These are phyloP conservation scores for Lentinula raphanica DNA, from an alignment of 768 basidiomycete genomes.

Conservation along the genomic window DNA sequence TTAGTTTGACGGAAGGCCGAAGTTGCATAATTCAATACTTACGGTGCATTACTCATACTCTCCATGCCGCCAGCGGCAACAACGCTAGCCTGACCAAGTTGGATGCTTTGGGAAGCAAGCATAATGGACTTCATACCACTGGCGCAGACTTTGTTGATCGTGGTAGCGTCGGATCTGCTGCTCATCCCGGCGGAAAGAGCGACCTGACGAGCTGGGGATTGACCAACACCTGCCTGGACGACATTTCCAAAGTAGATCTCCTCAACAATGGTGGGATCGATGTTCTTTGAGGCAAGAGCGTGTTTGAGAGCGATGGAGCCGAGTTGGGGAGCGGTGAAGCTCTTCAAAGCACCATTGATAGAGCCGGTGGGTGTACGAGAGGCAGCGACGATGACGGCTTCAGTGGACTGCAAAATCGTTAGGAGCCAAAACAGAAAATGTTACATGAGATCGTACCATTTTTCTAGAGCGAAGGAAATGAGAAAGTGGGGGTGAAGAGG, in stretches of 20 bases:
- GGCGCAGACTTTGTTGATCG: constrained; percentile 99
- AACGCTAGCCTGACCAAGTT: constrained; percentile 77
- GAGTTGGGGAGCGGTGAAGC: constrained; percentile 86
- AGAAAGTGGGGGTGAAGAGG: constrained; percentile 29
- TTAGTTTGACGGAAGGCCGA: constrained; percentile 3
- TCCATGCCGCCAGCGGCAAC: constrained; percentile 98
- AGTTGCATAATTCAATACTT: constrained; percentile 29
- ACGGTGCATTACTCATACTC: constrained; percentile 99
- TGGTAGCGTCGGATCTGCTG: constrained; percentile 88
- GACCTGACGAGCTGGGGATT: constrained; percentile 97
- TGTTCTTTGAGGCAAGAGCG: constrained; percentile 73
- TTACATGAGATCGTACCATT: constrained; percentile 38
- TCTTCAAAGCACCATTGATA: constrained; percentile 84
- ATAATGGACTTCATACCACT: constrained; percentile 96
- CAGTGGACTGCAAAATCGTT: constrained; percentile 43
- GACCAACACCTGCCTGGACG: constrained; percentile 94
- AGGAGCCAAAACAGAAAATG: background rate
- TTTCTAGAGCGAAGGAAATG: constrained; percentile 34
- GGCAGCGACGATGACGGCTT: constrained; percentile 92
- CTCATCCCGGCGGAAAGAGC: constrained; percentile 86
- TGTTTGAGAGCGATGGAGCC: constrained; percentile 86
- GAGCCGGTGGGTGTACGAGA: constrained; percentile 93
- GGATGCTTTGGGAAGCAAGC: constrained; percentile 86
- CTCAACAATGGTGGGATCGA: constrained; percentile 81
- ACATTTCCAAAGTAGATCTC: constrained; percentile 98